Conservation (phyloP, 176 grass and related monocot species). For the Oryza meridionalis region DNA sequence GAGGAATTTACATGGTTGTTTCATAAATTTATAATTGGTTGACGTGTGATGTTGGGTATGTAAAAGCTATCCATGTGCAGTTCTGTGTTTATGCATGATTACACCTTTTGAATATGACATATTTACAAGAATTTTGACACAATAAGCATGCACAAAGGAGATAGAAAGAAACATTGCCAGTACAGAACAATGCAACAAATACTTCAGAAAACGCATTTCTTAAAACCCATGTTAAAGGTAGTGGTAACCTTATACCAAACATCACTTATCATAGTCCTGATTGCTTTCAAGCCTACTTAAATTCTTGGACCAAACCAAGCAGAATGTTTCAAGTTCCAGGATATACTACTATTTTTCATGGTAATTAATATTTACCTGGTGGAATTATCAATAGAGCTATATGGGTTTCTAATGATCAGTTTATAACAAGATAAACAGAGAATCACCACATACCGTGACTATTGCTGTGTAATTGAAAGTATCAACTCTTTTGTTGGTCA, state of each 20-base stretch:
- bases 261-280: background rate
- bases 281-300: background rate
- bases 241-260: background rate
- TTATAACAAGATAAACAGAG: background rate
- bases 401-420: background rate
- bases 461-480: background rate
- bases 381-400: background rate
- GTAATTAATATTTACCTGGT: background rate
- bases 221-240: background rate
- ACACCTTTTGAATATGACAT: background rate
- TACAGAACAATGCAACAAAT: background rate
- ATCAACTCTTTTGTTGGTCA: constrained; percentile 2
- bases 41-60: background rate
- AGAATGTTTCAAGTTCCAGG: background rate
- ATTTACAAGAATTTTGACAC: background rate
- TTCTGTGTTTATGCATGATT: too few species aligned
- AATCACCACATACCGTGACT: background rate
- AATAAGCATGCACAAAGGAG: background rate
- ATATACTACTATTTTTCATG: background rate
- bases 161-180: background rate
- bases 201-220: background rate
- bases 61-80: background rate
- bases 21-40: background rate
- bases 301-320: background rate
- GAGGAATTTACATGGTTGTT: background rate